Evolutionary conservation across 1,284 basidiomycete genomes (phyloP).

Genomic region (Cystobasidium pallidum): DNA sequence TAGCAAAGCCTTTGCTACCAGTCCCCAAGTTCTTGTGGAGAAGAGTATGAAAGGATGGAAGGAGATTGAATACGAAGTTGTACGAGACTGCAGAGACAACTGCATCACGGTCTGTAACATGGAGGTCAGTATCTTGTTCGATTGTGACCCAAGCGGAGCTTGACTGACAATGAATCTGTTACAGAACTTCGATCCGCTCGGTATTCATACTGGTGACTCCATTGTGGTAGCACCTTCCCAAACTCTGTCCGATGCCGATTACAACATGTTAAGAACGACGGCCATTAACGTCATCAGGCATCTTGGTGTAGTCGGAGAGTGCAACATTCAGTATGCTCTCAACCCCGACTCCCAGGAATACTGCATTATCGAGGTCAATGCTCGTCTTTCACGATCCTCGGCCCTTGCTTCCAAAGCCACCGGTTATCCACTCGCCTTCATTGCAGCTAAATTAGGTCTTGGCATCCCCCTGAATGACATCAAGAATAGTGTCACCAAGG

Average conservation of each 20-base stretch:
- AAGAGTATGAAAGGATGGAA: slow-evolving; percentile 99
- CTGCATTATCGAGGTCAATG: slow-evolving; percentile 99
- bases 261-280: slow-evolving; percentile 98
- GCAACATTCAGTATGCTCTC: slow-evolving; percentile 98
- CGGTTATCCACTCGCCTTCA: slow-evolving; percentile 97
- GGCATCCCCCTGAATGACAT: slow-evolving; percentile 97
- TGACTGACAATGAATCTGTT: slow-evolving; percentile 27
- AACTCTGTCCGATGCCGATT: slow-evolving; percentile 94
- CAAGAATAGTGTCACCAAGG: slow-evolving; percentile 94
- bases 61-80: slow-evolving; percentile 99
- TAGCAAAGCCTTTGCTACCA: slow-evolving; percentile 91
- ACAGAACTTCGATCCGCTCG: slow-evolving; percentile 97
- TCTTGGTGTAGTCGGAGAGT: slow-evolving; percentile 95
- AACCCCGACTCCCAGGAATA: slow-evolving; percentile 95
- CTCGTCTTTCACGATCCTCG: slow-evolving; percentile 96
- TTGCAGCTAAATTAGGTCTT: slow-evolving; percentile 95
- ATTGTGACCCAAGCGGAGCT: slow-evolving; percentile 13
- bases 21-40: slow-evolving; percentile 95
- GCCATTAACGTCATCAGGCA: slow-evolving; percentile 98
- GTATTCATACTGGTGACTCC: slow-evolving; percentile 99
- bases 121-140: slow-evolving; percentile 69
- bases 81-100: slow-evolving; percentile 95
- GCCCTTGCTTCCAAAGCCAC: slow-evolving; percentile 98
- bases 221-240: slow-evolving; percentile 98
- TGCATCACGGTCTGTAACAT: slow-evolving; percentile 99